phyloP scores from a whole-genome alignment of 208 protist genomes.

The Crithidia thermophila region DNA sequence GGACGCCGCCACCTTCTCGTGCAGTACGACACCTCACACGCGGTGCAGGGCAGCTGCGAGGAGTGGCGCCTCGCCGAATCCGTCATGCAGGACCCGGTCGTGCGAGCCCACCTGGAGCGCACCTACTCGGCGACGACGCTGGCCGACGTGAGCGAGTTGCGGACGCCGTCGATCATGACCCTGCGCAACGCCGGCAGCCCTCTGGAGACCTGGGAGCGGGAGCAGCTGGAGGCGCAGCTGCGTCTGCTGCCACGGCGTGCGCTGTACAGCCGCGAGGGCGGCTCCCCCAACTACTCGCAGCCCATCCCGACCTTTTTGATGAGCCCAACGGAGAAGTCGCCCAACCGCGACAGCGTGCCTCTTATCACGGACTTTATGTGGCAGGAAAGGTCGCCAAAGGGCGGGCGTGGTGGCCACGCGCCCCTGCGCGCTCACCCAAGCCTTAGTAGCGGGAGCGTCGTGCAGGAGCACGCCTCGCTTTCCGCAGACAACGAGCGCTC shows the following conservation, averaged over 20 bases:
- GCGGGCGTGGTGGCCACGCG: neutral
- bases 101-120: constrained; percentile 38
- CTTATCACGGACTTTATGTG: neutral
- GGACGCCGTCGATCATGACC: constrained; percentile 16
- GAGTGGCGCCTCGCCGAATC: constrained; percentile 40
- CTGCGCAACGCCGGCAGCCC: constrained; percentile 7
- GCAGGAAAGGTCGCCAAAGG: neutral
- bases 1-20: constrained; percentile 42
- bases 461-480: neutral
- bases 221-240: constrained; percentile 58
- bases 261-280: constrained; percentile 16
- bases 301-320: neutral
- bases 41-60: constrained; percentile 1
- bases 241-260: constrained; percentile 37
- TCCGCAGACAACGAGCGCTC: neutral
- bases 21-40: constrained; percentile 5
- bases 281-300: constrained; percentile 6
- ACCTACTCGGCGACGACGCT: constrained; percentile 33
- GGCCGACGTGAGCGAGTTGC: neutral
- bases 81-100: constrained; percentile 27
- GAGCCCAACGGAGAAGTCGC: neutral
- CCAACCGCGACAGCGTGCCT: neutral
- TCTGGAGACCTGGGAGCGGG: constrained; percentile 51
- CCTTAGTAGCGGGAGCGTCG: neutral
- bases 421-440: neutral